Evolutionary conservation across 2,329 filamentous ascomycete genomes (phyloP).

Genomic region (Fusarium sp.): DNA sequence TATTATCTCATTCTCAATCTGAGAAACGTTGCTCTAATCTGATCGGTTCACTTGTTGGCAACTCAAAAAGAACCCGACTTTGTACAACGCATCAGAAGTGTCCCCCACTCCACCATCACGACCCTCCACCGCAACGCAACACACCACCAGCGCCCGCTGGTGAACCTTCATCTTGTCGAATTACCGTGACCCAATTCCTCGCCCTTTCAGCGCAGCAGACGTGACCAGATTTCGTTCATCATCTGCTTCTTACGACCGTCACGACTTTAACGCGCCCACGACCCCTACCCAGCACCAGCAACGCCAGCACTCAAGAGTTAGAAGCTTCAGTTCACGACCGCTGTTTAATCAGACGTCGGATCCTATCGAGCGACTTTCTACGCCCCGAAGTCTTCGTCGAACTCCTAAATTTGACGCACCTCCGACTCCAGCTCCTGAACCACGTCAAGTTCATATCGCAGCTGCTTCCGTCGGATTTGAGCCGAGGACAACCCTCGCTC

Average conservation of each 20-base stretch:
- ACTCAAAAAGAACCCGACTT: slow-evolving; percentile 28
- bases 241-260: slow-evolving; percentile 63
- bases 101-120: slow-evolving; percentile 42
- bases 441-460: slow-evolving; percentile 59
- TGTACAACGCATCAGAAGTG: slow-evolving; percentile 40
- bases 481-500: slow-evolving; percentile 52
- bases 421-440: slow-evolving; percentile 55
- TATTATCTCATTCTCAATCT: slow-evolving; percentile 13
- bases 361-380: slow-evolving; percentile 57
- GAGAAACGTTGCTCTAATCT: slow-evolving; percentile 7
- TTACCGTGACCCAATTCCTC: slow-evolving; percentile 46
- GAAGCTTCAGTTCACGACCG: slow-evolving; percentile 33
- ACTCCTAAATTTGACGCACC: slow-evolving; percentile 64
- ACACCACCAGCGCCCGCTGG: slow-evolving; percentile 55
- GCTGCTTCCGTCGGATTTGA: slow-evolving; percentile 63
- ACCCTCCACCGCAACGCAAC: slow-evolving; percentile 37
- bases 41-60: slow-evolving; percentile 12
- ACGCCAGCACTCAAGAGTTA: slow-evolving; percentile 55
- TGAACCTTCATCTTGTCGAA: slow-evolving; percentile 62
- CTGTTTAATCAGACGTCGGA: slow-evolving; percentile 51
- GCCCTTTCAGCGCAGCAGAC: slow-evolving; percentile 55
- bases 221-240: slow-evolving; percentile 59
- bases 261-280: slow-evolving; percentile 66
- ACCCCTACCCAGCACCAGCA: slow-evolving; percentile 60
- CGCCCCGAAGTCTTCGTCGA: slow-evolving; percentile 63